Conservation (phyloP, 1,139 yeast genomes). For the Blastobotrys serpentis region DNA sequence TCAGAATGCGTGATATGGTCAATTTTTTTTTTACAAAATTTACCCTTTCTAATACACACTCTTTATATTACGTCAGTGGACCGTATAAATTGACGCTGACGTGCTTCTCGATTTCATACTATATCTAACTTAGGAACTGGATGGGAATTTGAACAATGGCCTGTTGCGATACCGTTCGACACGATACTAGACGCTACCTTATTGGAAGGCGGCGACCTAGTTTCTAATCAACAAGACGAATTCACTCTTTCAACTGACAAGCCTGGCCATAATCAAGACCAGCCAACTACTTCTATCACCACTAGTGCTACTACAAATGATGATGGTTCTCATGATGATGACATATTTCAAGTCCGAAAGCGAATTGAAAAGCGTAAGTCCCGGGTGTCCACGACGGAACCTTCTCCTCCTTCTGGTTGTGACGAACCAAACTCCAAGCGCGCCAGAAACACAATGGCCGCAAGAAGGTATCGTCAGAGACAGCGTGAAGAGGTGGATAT, state of each 20-base stretch:
- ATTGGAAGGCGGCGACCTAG: background rate
- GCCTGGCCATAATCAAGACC: background rate
- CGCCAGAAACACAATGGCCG: constrained; percentile 22
- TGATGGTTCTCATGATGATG: too few species aligned
- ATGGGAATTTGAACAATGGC: constrained; percentile 6
- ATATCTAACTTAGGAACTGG: background rate
- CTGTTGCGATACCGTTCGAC: background rate
- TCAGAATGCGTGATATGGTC: too few species aligned
- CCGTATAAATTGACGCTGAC: background rate
- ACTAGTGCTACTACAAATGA: too few species aligned
- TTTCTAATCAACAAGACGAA: background rate
- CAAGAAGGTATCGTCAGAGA: constrained; percentile 21
- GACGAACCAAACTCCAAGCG: constrained; percentile 16
- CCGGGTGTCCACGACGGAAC: constrained; percentile 10
- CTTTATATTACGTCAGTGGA: background rate
- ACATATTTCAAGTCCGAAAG: constrained; percentile 15
- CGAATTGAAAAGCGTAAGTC: constrained; percentile 20
- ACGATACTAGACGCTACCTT: background rate
- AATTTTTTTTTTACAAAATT: too few species aligned
- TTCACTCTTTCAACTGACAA: background rate
- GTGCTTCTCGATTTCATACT: background rate
- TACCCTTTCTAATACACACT: too few species aligned
- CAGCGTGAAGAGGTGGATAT: constrained; percentile 22
- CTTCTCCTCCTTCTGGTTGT: background rate
- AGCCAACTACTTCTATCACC: background rate